Evolutionary conservation across 345 rosid genomes (phyloP).

Genomic region (Gossypium anomalum): DNA sequence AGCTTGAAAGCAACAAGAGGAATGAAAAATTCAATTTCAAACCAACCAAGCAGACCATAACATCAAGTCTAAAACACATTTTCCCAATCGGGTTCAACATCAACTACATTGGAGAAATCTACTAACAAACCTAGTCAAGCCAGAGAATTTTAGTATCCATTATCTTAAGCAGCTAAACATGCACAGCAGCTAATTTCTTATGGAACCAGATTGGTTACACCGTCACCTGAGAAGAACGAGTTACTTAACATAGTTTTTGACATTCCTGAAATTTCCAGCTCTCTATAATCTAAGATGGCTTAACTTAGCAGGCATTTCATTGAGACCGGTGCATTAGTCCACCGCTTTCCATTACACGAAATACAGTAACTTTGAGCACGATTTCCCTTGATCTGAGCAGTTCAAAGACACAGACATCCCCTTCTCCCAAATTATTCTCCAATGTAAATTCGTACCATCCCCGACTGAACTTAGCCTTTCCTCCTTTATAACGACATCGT

Average conservation of each 20-base stretch:
- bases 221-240: constrained; percentile 14
- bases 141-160: constrained; percentile 27
- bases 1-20: constrained; percentile 1
- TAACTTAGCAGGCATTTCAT: constrained; percentile 12
- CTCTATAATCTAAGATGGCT: constrained; percentile 12
- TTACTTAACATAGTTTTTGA: constrained; percentile 15
- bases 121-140: constrained; percentile 42
- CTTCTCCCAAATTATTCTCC: constrained; percentile 83
- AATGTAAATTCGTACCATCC: constrained; percentile 91
- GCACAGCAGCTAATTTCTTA: constrained; percentile 14
- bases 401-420: constrained; percentile 83
- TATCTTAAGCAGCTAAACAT: constrained; percentile 22
- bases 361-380: constrained; percentile 75
- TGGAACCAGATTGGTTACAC: constrained; percentile 20
- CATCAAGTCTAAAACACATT: constrained; percentile 15
- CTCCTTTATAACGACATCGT: constrained; percentile 81
- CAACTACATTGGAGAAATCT: constrained; percentile 30
- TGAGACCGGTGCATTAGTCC: constrained; percentile 22
- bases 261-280: constrained; percentile 22
- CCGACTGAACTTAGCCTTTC: constrained; percentile 78
- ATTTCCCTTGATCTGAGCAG: constrained; percentile 63
- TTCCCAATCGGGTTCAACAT: constrained; percentile 18
- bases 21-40: constrained; percentile 7
- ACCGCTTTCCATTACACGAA: constrained; percentile 43
- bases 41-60: constrained; percentile 4